phyloP scores from a whole-genome alignment of 345 rosid species.

The Crucihimalaya himalaica region DNA sequence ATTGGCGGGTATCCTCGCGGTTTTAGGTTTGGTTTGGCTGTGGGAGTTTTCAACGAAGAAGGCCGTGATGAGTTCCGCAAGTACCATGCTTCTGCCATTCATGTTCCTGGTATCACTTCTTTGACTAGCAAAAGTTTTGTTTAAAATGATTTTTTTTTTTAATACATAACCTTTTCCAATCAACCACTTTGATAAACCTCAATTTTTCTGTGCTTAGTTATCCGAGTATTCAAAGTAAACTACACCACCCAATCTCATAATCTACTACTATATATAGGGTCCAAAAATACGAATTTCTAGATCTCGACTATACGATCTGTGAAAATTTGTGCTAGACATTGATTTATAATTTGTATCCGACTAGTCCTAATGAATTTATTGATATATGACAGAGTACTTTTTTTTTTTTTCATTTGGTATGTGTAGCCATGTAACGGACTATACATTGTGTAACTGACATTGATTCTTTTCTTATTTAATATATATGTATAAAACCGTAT shows the following conservation, averaged over 20 bases:
- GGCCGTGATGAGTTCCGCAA: slow-evolving; percentile 80
- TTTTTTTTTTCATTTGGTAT: too few relatives aligned
- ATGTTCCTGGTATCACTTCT: slow-evolving; percentile 22
- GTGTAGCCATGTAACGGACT: too few relatives aligned
- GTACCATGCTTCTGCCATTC: slow-evolving; percentile 79
- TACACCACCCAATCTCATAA: background rate
- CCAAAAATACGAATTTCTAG: background rate
- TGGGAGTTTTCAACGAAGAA: slow-evolving; percentile 61
- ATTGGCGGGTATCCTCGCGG: slow-evolving; percentile 88
- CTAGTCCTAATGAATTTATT: too few relatives aligned
- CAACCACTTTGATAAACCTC: background rate
- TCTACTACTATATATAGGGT: background rate
- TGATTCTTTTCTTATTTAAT: too few relatives aligned
- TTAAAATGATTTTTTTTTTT: too few relatives aligned
- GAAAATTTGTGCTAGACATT: background rate
- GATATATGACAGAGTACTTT: too few relatives aligned
- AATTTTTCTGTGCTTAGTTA: too few relatives aligned
- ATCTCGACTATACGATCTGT: too few relatives aligned
- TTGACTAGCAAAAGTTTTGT: background rate
- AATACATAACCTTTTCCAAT: background rate
- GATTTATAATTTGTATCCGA: too few relatives aligned
- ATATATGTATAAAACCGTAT: too few relatives aligned
- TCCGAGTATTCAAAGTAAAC: background rate
- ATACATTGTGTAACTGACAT: too few relatives aligned
- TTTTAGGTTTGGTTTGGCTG: slow-evolving; percentile 65